A percentile compares a stretch with the other conserved stretches of the same genome.
phyloP scores from a whole-genome alignment of 2,329 filamentous ascomycete species.

The Chalara sp. region DNA sequence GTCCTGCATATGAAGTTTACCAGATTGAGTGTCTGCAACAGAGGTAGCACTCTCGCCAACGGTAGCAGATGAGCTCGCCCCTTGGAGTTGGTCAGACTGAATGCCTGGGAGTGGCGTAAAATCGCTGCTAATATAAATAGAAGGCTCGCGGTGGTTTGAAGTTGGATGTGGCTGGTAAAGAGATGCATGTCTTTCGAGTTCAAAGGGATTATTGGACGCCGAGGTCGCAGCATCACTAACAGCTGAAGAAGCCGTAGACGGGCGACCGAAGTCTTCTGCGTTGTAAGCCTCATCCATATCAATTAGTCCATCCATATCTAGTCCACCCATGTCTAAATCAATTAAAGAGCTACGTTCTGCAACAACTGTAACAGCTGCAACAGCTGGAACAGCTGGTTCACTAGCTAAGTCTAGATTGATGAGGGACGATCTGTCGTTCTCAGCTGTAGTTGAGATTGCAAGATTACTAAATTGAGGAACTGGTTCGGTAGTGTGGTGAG shows the following conservation, averaged over 20 bases:
- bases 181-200: conserved; percentile 56
- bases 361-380: too few relatives aligned
- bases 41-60: conserved; percentile 14
- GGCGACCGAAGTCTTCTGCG: conserved; percentile 13
- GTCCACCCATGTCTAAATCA: conserved; percentile 46
- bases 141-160: conserved; percentile 15
- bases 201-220: conserved; percentile 32
- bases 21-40: conserved; percentile 23
- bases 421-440: too few relatives aligned
- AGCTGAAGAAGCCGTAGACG: conserved; percentile 23
- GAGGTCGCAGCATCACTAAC: too few relatives aligned
- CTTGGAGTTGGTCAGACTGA: too few relatives aligned
- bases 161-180: conserved; percentile 37
- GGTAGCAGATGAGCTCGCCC: too few relatives aligned
- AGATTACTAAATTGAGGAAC: conserved; percentile 22
- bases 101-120: too few relatives aligned
- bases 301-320: conserved; percentile 31
- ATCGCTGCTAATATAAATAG: conserved; percentile 45
- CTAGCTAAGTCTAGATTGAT: too few relatives aligned
- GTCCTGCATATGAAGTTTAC: conserved; percentile 20
- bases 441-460: too few relatives aligned
- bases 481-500: conserved; percentile 47
- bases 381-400: too few relatives aligned
- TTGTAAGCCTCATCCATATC: conserved; percentile 1
- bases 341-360: conserved; percentile 31